Conservation (phyloP, 495 filamentous ascomycete genomes). For the Aspergillus baeticus region DNA sequence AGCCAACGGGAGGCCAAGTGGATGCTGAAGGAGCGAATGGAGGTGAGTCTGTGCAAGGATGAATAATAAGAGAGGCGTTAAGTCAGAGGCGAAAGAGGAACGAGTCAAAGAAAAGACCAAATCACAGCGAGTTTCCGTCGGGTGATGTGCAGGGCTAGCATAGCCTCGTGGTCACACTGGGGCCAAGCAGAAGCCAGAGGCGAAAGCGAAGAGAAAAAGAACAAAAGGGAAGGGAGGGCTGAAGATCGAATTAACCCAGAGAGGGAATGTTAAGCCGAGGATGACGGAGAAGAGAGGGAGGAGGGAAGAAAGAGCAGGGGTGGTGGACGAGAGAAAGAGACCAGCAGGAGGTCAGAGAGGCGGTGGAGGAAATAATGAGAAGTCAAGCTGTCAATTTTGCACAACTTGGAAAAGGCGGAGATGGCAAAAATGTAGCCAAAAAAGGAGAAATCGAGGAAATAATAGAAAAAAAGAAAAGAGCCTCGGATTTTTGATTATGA, state of each 20-base stretch:
- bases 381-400: constrained; percentile 31
- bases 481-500: not conserved
- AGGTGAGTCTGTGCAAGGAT: constrained; percentile 11
- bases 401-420: constrained; percentile 9
- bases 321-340: constrained; percentile 14
- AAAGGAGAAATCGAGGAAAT: constrained; percentile 4
- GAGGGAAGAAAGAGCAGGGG: constrained; percentile 18
- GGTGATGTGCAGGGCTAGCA: constrained; percentile 35
- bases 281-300: constrained; percentile 13
- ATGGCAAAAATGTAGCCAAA: constrained; percentile 13
- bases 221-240: constrained; percentile 1
- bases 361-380: constrained; percentile 17
- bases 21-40: constrained; percentile 17
- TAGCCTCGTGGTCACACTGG: constrained; percentile 30
- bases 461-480: constrained; percentile 6
- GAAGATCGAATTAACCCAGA: constrained; percentile 15
- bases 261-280: constrained; percentile 12
- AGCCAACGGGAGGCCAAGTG: constrained; percentile 1
- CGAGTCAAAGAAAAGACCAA: constrained; percentile 18
- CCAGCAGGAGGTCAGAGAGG: constrained; percentile 26
- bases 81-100: constrained; percentile 12
- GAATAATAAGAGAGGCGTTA: constrained; percentile 1
- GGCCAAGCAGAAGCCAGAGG: constrained; percentile 10
- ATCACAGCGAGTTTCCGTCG: constrained; percentile 30
- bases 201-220: not conserved